These are phyloP conservation scores for Chaetomiaceae sp. DNA, from an alignment of 2,329 filamentous ascomycete genomes.

Conservation along the genomic window DNA sequence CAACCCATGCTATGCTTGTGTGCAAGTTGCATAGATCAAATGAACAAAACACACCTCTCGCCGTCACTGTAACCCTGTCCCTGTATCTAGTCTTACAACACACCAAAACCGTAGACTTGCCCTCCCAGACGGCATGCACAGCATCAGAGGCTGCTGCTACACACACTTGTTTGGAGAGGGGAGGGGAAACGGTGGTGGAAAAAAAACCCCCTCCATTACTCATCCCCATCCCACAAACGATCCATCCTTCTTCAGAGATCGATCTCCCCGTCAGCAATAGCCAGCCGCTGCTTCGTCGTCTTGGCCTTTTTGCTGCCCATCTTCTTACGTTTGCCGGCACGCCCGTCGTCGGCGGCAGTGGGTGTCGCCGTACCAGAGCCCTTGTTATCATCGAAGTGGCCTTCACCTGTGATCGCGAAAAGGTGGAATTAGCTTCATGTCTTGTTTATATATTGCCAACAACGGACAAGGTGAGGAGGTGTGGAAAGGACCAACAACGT, in stretches of 20 bases:
- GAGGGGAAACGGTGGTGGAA: no score
- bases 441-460: no score
- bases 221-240: neutral
- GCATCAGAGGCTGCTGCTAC: no score
- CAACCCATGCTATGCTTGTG: neutral
- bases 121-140: neutral
- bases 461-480: no score
- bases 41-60: neutral
- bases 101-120: no score
- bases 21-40: no score
- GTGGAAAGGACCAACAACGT: no score
- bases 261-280: constrained; percentile 60
- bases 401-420: constrained; percentile 66
- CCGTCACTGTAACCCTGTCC: neutral
- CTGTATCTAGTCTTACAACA: neutral
- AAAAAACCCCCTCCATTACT: neutral
- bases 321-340: constrained; percentile 51
- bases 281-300: constrained; percentile 63
- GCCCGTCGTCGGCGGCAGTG: constrained; percentile 53
- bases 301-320: constrained; percentile 58
- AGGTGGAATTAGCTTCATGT: no score
- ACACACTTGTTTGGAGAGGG: no score
- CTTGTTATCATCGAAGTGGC: constrained; percentile 91
- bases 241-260: constrained; percentile 26
- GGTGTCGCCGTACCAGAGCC: constrained; percentile 79